Base-by-base conservation (phyloP, 1,139 yeast genomes). In the Geotrichum candidum region DNA sequence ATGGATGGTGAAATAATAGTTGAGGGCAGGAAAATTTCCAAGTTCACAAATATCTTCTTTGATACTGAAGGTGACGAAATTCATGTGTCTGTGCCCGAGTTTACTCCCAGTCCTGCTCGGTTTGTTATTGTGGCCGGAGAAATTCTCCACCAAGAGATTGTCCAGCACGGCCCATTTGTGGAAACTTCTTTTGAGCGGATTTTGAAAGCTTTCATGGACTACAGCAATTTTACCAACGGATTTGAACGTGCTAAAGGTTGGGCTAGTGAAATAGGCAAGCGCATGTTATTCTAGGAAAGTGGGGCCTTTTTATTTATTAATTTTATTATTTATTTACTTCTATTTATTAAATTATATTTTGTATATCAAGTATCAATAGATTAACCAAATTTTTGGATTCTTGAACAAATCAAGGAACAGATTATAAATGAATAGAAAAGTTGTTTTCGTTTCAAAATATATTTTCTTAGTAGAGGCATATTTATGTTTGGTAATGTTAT, bases 101-200 rank as follows among this genome's bases (percentile, higher is more conserved):
- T 10, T 33, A 33, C 41, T 27, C 6, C 7, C 4, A 18, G 22
- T 35, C 77, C 74, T 15, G 74, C 85, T 2, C 82, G 83, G 65
- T 85, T 91, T 68, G 84, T 88, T 3, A 69, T 91, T 45, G 78
- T 90, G 65, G 96, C 92, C 48, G 97, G 97, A 58, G 77, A 88
- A 73, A 82, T 83, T 53, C 78, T 90, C 64, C 82, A 89, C 68
- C 97, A 91, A 76, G 82, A 84, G 22, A 81, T 88, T 61, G 89
- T 89, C 51, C 96, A 91, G 73, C 88, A 90, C 71, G 97, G 97
- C 11, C 96, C 96, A 25, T 90, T 89, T 73, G 96, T 88, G 23
- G 94, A 89, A 63, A 83, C 86, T 9, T 77, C 86, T 25, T 77
- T 79, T 63, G 85, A 82, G 58, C 82, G 82, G 68, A 86, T 90